Percentiles rank a stretch among this genome's conserved stretches.
These are phyloP conservation scores for Panicum miliaceum DNA, from an alignment of 176 grass and related monocot genomes.

Conservation along the genomic window DNA sequence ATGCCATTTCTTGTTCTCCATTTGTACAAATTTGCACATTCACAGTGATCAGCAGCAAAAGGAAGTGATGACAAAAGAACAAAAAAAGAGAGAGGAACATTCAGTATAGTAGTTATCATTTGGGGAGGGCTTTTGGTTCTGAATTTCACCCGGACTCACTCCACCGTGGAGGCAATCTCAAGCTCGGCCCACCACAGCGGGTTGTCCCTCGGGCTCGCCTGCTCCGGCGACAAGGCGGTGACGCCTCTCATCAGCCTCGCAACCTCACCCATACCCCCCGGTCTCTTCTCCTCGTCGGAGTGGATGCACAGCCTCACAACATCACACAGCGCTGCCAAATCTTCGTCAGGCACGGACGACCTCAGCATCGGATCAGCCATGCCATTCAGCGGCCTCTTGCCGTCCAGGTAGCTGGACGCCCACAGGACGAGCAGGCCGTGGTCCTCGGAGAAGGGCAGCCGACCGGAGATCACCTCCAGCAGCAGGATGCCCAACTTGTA, in stretches of 20 bases:
- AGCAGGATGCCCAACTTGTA: no score
- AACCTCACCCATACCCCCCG: constrained; percentile 52
- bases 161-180: constrained; percentile 52
- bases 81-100: neutral
- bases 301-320: constrained; percentile 65
- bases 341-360: constrained; percentile 50
- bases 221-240: constrained; percentile 49
- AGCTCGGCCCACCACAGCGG: constrained; percentile 91
- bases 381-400: constrained; percentile 52
- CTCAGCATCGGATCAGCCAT: constrained; percentile 77
- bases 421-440: constrained; percentile 75
- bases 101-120: neutral
- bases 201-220: constrained; percentile 49
- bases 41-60: neutral
- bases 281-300: constrained; percentile 36
- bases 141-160: constrained; percentile 24
- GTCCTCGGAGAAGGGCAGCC: constrained; percentile 74
- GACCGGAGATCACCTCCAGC: no score
- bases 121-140: neutral
- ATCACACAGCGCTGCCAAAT: constrained; percentile 46
- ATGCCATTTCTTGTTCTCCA: neutral
- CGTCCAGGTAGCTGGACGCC: constrained; percentile 83
- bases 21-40: neutral
- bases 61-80: neutral
- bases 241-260: constrained; percentile 50